Evolutionary conservation across 2,329 filamentous ascomycete genomes (phyloP).

Genomic region (Ophiostoma quercus): DNA sequence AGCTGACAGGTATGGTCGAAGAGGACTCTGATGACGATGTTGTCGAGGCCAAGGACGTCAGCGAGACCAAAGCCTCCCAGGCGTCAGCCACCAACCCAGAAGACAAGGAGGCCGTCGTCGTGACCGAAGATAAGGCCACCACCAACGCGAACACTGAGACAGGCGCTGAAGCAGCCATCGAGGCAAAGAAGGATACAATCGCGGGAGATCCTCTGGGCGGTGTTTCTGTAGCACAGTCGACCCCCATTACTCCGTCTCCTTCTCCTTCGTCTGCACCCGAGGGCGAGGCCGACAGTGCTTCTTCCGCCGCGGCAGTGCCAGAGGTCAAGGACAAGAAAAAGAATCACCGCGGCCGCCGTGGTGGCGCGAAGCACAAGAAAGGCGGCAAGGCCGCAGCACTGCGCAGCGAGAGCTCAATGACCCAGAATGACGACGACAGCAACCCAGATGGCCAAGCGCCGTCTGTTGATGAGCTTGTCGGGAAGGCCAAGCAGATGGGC

Average conservation of each 20-base stretch:
- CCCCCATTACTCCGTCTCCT: not conserved
- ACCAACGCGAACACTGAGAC: not conserved
- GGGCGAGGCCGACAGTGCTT: not conserved
- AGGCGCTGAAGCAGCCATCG: not conserved
- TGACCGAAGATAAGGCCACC: not conserved
- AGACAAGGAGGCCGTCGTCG: not conserved
- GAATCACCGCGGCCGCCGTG: conserved; percentile 64
- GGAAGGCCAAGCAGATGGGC: conserved; percentile 54
- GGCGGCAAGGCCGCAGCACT: conserved; percentile 26
- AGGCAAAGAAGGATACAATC: not conserved
- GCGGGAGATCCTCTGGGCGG: not conserved
- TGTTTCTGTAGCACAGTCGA: not conserved
- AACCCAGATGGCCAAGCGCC: conserved; percentile 31
- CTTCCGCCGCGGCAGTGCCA: not conserved
- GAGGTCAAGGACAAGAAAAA: conserved; percentile 56
- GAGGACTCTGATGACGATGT: not conserved
- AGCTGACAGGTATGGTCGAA: not conserved
- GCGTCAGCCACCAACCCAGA: not conserved
- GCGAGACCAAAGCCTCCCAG: not conserved
- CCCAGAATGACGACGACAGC: conserved; percentile 42
- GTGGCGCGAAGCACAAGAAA: conserved; percentile 63
- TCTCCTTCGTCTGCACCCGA: not conserved
- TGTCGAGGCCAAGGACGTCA: not conserved
- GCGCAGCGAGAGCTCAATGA: conserved; percentile 44
- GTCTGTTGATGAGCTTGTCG: conserved; percentile 58